These are phyloP conservation scores for Candida boidinii DNA, from an alignment of 805 yeast genomes.

Conservation along the genomic window DNA sequence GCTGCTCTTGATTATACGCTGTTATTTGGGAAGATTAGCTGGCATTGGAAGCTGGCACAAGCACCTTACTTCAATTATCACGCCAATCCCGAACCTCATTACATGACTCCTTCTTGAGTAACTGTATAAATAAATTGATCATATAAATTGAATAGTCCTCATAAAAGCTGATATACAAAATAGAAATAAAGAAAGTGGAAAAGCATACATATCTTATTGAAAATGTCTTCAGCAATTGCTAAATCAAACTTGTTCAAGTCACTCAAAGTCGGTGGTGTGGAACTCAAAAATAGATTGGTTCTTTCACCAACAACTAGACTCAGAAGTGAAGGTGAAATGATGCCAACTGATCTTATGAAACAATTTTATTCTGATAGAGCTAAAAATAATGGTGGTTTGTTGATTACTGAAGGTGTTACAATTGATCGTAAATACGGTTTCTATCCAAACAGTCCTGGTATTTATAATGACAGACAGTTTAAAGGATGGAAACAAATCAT, in stretches of 20 bases:
- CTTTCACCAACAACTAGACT: constrained; percentile 44
- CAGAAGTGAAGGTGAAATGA: constrained; percentile 27
- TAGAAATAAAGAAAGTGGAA: too few species aligned
- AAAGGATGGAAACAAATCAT: constrained; percentile 40
- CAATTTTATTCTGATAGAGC: constrained; percentile 50
- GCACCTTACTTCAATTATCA: too few species aligned
- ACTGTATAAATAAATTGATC: too few species aligned
- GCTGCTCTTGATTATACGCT: too few species aligned
- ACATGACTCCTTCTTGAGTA: too few species aligned
- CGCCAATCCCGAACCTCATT: too few species aligned
- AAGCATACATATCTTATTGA: too few species aligned
- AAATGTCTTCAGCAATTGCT: background rate
- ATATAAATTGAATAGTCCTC: too few species aligned
- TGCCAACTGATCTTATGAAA: constrained; percentile 33
- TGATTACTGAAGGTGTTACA: constrained; percentile 53
- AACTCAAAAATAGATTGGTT: constrained; percentile 32
- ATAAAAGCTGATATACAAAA: too few species aligned
- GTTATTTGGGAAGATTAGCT: too few species aligned
- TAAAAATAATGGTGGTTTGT: constrained; percentile 41
- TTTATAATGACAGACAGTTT: constrained; percentile 39
- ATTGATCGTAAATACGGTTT: constrained; percentile 36
- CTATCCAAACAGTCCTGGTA: constrained; percentile 37
- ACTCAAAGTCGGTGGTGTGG: constrained; percentile 30
- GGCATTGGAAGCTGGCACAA: too few species aligned
- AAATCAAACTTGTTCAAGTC: constrained; percentile 29